Percentiles rank a stretch among this genome's conserved stretches.
Evolutionary conservation across 2,329 filamentous ascomycete genomes (phyloP).

Genomic region (Ophiocordyceps robertsii): DNA sequence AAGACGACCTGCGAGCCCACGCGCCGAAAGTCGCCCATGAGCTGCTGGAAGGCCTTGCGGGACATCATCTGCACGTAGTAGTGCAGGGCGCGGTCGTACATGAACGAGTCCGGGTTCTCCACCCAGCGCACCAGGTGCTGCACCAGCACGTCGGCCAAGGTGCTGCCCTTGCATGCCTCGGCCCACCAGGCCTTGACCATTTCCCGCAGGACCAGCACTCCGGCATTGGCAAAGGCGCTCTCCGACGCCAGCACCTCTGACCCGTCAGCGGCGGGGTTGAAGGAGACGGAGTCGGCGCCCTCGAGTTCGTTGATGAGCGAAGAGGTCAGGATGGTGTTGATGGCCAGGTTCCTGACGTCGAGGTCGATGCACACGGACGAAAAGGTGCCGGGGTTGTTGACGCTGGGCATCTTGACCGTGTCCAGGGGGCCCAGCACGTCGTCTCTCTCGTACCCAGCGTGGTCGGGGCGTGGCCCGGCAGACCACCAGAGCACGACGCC

Average conservation of each 20-base stretch:
- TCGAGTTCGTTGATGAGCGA: constrained; percentile 95
- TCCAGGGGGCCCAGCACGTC: constrained; percentile 75
- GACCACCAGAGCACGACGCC: constrained; percentile 98
- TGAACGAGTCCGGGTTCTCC: constrained; percentile 80
- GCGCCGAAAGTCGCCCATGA: constrained; percentile 92
- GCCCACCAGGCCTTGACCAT: constrained; percentile 99
- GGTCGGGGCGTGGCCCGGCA: constrained; percentile 70
- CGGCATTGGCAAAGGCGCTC: constrained; percentile 84
- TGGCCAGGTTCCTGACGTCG: constrained; percentile 84
- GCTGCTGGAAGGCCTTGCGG: constrained; percentile 87
- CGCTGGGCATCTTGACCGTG: constrained; percentile 76
- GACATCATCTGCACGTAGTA: constrained; percentile 99
- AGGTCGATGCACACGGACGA: constrained; percentile 94
- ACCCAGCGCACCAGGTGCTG: constrained; percentile 97
- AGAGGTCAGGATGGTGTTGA: constrained; percentile 95
- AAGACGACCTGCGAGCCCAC: constrained; percentile 96
- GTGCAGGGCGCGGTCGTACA: constrained; percentile 88
- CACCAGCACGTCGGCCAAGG: constrained; percentile 95
- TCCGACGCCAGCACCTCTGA: constrained; percentile 58
- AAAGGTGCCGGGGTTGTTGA: constrained; percentile 90
- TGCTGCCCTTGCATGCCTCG: constrained; percentile 78
- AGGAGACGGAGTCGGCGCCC: constrained; percentile 71
- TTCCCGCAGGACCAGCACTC: constrained; percentile 79
- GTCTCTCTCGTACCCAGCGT: constrained; percentile 90
- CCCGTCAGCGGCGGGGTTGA: constrained; percentile 45